Evolutionary conservation across 1,284 basidiomycete species (phyloP), one percentile per base, ranked within the genome.

Genomic region (Leccinum huronense): DNA sequence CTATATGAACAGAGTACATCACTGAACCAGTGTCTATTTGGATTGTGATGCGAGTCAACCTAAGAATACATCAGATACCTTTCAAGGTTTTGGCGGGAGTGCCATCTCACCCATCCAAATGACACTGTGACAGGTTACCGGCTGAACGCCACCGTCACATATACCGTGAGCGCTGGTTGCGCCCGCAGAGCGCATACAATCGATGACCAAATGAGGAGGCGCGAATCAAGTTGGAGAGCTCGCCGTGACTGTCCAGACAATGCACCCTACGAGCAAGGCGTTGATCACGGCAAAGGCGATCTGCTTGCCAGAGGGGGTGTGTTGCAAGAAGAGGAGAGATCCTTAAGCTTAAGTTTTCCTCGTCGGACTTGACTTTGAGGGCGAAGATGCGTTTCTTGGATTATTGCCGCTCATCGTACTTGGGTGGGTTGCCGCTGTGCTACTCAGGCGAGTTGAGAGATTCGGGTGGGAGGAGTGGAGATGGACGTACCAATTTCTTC

Each of bases 341-440:
- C 90, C 23, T 23, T 23, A 23, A 23, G 23, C 23, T 23, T 23
- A 23, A 23, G 23, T 23, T 23, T 23, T 23, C 23, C 23, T 23
- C 23, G 75, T 99, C 97, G 0, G 79, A 72, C 70, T 94, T 93
- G 65, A 83, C 75, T 70, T 85, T 87, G 81, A 87, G 85, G 2
- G 76, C 79, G 38, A 78, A 76, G 61, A 96, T 80, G 10, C 66
- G 66, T 59, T 84, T 80, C 73, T 95, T 23, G 23, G 23, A 23
- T 23, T 23, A 23, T 23, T 23, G 23, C 23, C 23, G 23, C 23
- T 23, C 23, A 23, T 81, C 83, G 36, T 81, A 80, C 66, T 81
- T 78, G 1, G 94, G 95, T 5, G 85, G 78, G 7, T 78, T 75
- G 16, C 86, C 89, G 64, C 81, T 80, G 71, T 94, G 92, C 87